Base-by-base conservation (phyloP, 208 protist species). In the Leishmania tropica region DNA sequence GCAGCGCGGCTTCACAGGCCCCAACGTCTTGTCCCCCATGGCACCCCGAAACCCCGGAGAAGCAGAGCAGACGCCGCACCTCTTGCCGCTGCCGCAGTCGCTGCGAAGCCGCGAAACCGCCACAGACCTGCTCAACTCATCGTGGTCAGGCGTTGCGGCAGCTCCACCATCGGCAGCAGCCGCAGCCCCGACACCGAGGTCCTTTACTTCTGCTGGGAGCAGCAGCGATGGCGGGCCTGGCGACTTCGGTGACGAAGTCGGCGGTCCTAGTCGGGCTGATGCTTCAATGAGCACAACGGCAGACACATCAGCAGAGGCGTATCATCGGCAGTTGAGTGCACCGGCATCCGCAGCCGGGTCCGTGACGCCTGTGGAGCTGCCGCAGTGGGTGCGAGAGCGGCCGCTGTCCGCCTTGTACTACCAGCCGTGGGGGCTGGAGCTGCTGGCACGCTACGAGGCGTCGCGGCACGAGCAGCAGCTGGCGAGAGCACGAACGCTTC, bases 391-490 rank as follows among this genome's bases (percentile, higher is more conserved):
- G 51, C 83, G 83, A 17, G 83, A 86, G 47, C 83, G 83, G n/a
- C 77, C 83, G n/a, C 78, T 86, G 17, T 86, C 83, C 8, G 83
- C 83, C 24, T 47, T 86, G 31, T 86, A 86, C 67, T 86, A 86
- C 67, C 83, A 86, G 75, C 83, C 83, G 7, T 86, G 83, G 83
- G 83, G 78, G 0, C 67, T 86, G 47, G 65, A 86, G 75, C 53
- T 86, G 56, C 68, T 86, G 15, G 83, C 83, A 2, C 83, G 83
- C 13, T 86, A 86, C 67, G 79, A 85, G 45, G 64, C 80, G 74
- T 56, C 84, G 65, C 76, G 48, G 51, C 84, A 71, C 47, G 71
- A 76, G 51, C 80, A 71, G 28, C 78, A 80, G 42, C 84, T 78
- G 53, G n/a, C 19, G 56, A 24, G 75, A 60, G 37, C 54, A 31